Conservation (phyloP, 1,139 yeast genomes). For the Zygosaccharomyces sapae region DNA sequence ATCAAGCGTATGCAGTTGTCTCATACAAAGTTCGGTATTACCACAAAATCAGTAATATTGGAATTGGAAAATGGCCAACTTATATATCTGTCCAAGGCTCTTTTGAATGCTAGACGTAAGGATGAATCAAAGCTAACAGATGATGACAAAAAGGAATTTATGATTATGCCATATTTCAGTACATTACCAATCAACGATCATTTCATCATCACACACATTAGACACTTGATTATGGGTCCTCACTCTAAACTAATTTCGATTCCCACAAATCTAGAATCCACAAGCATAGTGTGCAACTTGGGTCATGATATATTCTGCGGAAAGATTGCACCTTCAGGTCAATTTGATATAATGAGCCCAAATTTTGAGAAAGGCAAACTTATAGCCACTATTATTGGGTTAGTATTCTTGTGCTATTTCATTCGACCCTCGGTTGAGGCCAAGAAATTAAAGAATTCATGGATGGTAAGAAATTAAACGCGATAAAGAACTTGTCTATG, state of each 20-base stretch:
- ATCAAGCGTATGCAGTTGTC: slow-evolving; percentile 54
- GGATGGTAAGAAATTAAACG: slow-evolving; percentile 33
- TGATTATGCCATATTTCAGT: slow-evolving; percentile 64
- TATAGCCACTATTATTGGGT: slow-evolving; percentile 52
- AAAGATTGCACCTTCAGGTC: slow-evolving; percentile 71
- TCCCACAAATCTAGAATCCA: slow-evolving; percentile 77
- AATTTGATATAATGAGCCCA: slow-evolving; percentile 70
- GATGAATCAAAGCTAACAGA: slow-evolving; percentile 50
- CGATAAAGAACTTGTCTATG: slow-evolving; percentile 2
- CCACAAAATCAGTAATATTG: slow-evolving; percentile 63
- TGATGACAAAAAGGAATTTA: slow-evolving; percentile 58
- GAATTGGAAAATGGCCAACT: slow-evolving; percentile 60
- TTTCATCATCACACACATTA: slow-evolving; percentile 42
- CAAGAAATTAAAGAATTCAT: slow-evolving; percentile 43
- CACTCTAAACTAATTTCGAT: slow-evolving; percentile 43
- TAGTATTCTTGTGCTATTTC: slow-evolving; percentile 46
- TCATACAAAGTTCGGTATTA: slow-evolving; percentile 66
- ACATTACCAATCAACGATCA: slow-evolving; percentile 49
- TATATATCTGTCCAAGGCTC: slow-evolving; percentile 61
- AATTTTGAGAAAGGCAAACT: slow-evolving; percentile 67
- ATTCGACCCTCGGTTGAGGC: slow-evolving; percentile 57
- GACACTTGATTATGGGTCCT: slow-evolving; percentile 29
- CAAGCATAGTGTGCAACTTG: slow-evolving; percentile 63
- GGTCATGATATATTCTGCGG: slow-evolving; percentile 77
- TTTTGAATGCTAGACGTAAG: slow-evolving; percentile 59